Evolutionary conservation across 2,329 filamentous ascomycete genomes (phyloP).

Genomic region (Cercospora sp.): DNA sequence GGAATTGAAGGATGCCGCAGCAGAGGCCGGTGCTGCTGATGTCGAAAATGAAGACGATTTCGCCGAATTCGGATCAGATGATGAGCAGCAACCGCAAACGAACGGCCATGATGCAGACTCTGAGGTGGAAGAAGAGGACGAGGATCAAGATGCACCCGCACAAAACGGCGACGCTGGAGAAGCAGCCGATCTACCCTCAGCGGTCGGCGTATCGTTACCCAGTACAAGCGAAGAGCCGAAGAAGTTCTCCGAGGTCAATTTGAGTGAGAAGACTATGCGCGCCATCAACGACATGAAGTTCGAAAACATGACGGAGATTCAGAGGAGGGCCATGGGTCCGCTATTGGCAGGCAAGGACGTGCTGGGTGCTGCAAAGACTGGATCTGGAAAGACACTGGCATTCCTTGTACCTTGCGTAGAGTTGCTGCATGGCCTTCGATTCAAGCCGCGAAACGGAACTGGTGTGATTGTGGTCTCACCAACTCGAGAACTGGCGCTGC

Average conservation of each 20-base stretch:
- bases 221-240: conserved; percentile 62
- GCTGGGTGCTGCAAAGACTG: conserved; percentile 92
- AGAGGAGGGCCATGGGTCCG: conserved; percentile 81
- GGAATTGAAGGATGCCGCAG: conserved; percentile 33
- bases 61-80: conserved; percentile 41
- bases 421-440: conserved; percentile 84
- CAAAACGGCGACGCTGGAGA: conserved; percentile 38
- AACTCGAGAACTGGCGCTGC: conserved; percentile 88
- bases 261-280: conserved; percentile 85
- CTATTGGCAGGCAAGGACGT: conserved; percentile 88
- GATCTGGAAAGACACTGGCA: conserved; percentile 90
- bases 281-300: conserved; percentile 92
- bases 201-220: conserved; percentile 58
- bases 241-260: conserved; percentile 76
- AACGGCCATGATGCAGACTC: conserved; percentile 39
- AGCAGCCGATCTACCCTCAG: conserved; percentile 55
- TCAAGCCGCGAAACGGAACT: conserved; percentile 91
- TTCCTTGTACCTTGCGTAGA: conserved; percentile 94
- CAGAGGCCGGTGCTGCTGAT: conserved; percentile 19
- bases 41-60: conserved; percentile 36
- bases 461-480: conserved; percentile 92
- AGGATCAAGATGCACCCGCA: conserved; percentile 24
- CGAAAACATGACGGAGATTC: conserved; percentile 93
- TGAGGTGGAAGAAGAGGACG: conserved; percentile 35
- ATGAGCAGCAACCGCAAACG: conserved; percentile 37